Evolutionary conservation across 176 grass and related monocot genomes (phyloP), one percentile per base, ranked within the genome.

Genomic region (Sorghum bicolor): DNA sequence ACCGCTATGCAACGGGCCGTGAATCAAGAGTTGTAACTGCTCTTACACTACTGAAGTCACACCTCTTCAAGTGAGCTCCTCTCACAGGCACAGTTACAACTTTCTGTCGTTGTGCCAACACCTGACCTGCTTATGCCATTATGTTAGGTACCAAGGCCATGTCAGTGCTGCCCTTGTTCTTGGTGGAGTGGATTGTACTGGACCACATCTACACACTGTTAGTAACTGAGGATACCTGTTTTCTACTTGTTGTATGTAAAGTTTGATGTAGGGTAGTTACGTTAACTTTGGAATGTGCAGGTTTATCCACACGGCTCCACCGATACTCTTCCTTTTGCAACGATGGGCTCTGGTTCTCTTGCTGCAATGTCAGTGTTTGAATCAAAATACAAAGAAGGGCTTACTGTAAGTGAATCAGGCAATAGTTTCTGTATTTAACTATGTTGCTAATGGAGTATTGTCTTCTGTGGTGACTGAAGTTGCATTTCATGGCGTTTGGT

Each of bases 341-440:
- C 95, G 0, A 98, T 98, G 95, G 95, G 95, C 74, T 98, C 95
- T 68, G 95, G 95, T 28, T 98, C 95, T 78, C 92, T 98, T 70
- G 95, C 95, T 65, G 95, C 95, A 71, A 98, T 98, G 92, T 87
- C 92, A 2, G 87, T 98, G n/a, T 95, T 98, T 50, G 95, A 98
- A 83, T 94, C 92, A 1, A 91, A 91, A 45, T 98, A 86, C 88
- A 98, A 67, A 91, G 95, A 98, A 80, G 91, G 95, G 55, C 87
- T 98, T 63, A 98, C 92, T 58, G 92, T 98, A 84, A 98, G 88
- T 75, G 75, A 22, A 58, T 33, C 13, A 67, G 13, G 13, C 11
- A 64, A 52, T 36, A 29, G 24, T 71, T 83, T 16, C 17, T 40
- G 8, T 11, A 63, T 20, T 52, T 62, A 34, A 53, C 40, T 62